Evolutionary conservation across 345 rosid species (phyloP), one percentile per base, ranked within the genome.

Genomic region (Passiflora organensis): DNA sequence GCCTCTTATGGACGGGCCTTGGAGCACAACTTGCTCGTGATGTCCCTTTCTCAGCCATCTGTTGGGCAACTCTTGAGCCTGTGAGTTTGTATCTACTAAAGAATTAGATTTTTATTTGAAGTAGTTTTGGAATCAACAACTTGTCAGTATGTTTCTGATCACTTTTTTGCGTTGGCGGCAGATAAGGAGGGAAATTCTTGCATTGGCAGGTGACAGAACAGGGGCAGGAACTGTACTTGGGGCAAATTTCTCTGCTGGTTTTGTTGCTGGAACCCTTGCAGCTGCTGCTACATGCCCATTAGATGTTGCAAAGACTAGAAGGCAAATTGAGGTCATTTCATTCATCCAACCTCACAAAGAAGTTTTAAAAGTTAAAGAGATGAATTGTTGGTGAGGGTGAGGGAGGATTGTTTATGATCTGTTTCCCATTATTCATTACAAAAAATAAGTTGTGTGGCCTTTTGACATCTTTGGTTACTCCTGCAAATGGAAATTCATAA

Each of bases 1-100:
- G 96, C n/a, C 28, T 75, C 39, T 78, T 93, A 19, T 89, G 95
- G 95, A 84, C 89, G 42, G 99, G 99, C 71, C 81, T 93, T 77
- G 94, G 99, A 65, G 93, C 99, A 10, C 96, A 93, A 69, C 89
- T 93, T 72, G 85, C 89, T 58, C 95, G 96, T 36, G 99, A 93
- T 78, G 99, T 93, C 69, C 99, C 99, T n/a, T 93, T 81, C 65
- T 89, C 99, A 25, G 96, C 87, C 66, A 93, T 93, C 56, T 93
- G 95, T 70, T 86, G 99, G 96, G 80, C 91, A 21, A 72, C 87
- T 20, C 87, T 93, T 28, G 99, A 93, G 73, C 90, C 95, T 48
- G 97, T 91, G 82, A 83, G 95, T 57, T 58, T 51, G 38, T 51
- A 15, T 41, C n/a, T 54, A 12, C 16, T 18, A 42, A 3, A 42